These are phyloP conservation scores for Omphalotus olearius DNA, from an alignment of 1,284 basidiomycete genomes.

Conservation along the genomic window DNA sequence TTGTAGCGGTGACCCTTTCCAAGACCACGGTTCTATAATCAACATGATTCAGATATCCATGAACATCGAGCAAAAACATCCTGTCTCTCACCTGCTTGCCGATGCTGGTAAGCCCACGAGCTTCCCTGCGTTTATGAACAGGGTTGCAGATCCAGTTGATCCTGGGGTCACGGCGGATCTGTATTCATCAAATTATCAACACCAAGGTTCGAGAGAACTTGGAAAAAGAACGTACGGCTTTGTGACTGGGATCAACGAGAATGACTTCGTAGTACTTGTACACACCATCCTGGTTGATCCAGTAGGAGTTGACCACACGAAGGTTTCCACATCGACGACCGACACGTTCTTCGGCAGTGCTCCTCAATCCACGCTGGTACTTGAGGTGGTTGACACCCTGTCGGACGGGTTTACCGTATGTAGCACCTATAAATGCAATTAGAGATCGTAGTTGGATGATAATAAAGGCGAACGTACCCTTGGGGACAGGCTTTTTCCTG, in stretches of 20 bases:
- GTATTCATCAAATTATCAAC: constrained; percentile 10
- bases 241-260: constrained; percentile 92
- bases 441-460: background rate
- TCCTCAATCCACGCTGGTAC: constrained; percentile 91
- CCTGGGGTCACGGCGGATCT: constrained; percentile 92
- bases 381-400: constrained; percentile 99
- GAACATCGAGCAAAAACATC: background rate
- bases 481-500: constrained; percentile 98
- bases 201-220: constrained; percentile 2
- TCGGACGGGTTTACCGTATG: constrained; percentile 98
- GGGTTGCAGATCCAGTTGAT: constrained; percentile 99
- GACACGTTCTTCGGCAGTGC: constrained; percentile 97
- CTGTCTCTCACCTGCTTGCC: constrained; percentile 78
- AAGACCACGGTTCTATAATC: constrained; percentile 77
- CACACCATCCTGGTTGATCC: constrained; percentile 99
- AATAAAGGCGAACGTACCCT: constrained; percentile 53
- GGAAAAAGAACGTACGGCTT: constrained; percentile 62
- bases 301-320: constrained; percentile 97
- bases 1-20: constrained; percentile 97
- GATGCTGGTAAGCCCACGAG: constrained; percentile 94
- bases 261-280: constrained; percentile 99
- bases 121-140: constrained; percentile 98
- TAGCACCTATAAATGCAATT: constrained; percentile 64
- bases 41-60: constrained; percentile 7
- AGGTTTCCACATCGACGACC: constrained; percentile 95